Percentiles rank a stretch among this genome's conserved stretches.
Evolutionary conservation across 768 basidiomycete species (phyloP).

Genomic region (Termitomyces sp.): DNA sequence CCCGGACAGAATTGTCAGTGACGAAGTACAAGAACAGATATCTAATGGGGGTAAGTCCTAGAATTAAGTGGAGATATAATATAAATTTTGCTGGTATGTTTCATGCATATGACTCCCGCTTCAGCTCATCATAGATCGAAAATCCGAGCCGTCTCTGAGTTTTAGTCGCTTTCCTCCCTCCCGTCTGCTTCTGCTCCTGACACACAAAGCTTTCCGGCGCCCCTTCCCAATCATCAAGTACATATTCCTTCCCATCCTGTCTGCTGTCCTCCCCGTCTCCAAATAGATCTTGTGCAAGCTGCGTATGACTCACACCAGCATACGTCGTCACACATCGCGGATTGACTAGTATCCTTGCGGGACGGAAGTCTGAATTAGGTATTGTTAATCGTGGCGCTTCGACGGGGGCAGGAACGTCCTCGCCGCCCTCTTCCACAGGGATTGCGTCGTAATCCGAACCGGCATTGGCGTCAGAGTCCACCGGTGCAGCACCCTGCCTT

Average conservation of each 20-base stretch:
- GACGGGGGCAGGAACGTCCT: conserved; percentile 33
- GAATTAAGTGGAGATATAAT: not conserved
- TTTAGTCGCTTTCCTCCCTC: conserved; percentile 85
- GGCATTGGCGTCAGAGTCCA: conserved; percentile 73
- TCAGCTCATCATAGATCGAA: conserved; percentile 73
- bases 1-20: not conserved
- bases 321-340: conserved; percentile 97
- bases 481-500: conserved; percentile 19
- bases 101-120: conserved; percentile 14
- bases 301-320: conserved; percentile 94
- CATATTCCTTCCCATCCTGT: conserved; percentile 58
- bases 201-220: conserved; percentile 98
- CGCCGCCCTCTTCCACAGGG: conserved; percentile 55
- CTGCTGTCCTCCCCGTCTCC: conserved; percentile 66
- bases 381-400: conserved; percentile 47
- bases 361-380: conserved; percentile 83
- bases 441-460: conserved; percentile 89
- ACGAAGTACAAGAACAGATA: not conserved
- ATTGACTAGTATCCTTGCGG: conserved; percentile 91
- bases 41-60: not conserved
- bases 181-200: conserved; percentile 89
- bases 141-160: conserved; percentile 82
- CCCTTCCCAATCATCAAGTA: conserved; percentile 92
- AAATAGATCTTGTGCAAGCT: conserved; percentile 92
- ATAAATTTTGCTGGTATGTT: not conserved